These are phyloP conservation scores for Aegilops umbellulata DNA, from an alignment of 176 grass and related monocot species.

Conservation along the genomic window DNA sequence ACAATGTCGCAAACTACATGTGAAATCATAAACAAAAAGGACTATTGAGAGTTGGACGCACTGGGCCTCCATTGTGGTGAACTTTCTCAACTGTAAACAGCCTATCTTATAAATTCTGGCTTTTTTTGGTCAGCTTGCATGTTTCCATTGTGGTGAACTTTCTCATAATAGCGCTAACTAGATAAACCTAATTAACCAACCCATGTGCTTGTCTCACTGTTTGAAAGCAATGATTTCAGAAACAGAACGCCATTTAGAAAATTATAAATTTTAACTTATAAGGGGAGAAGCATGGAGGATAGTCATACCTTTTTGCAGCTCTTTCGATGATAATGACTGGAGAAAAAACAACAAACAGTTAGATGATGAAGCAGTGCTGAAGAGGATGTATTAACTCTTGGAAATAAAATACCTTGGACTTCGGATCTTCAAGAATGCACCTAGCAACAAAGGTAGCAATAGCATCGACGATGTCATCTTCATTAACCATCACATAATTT, in stretches of 20 bases:
- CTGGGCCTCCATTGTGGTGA: neutral
- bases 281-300: slow-evolving; percentile 9
- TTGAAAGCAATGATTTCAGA: neutral
- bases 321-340: slow-evolving; percentile 62
- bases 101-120: neutral
- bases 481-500: slow-evolving; percentile 88
- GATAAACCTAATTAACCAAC: neutral
- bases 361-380: slow-evolving; percentile 23
- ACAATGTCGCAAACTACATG: neutral
- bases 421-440: slow-evolving; percentile 91
- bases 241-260: neutral
- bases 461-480: slow-evolving; percentile 84
- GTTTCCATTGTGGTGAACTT: neutral
- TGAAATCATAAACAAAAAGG: neutral
- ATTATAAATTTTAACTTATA: neutral
- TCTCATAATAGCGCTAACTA: neutral
- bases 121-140: neutral
- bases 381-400: slow-evolving; percentile 11
- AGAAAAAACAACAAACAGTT: slow-evolving; percentile 41
- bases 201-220: neutral
- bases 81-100: neutral
- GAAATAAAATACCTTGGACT: slow-evolving; percentile 71
- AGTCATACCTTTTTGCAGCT: slow-evolving; percentile 70
- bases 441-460: slow-evolving; percentile 80
- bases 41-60: neutral